These are phyloP conservation scores for Scheffersomyces segobiensis DNA, from an alignment of 1,139 yeast genomes.

Conservation along the genomic window DNA sequence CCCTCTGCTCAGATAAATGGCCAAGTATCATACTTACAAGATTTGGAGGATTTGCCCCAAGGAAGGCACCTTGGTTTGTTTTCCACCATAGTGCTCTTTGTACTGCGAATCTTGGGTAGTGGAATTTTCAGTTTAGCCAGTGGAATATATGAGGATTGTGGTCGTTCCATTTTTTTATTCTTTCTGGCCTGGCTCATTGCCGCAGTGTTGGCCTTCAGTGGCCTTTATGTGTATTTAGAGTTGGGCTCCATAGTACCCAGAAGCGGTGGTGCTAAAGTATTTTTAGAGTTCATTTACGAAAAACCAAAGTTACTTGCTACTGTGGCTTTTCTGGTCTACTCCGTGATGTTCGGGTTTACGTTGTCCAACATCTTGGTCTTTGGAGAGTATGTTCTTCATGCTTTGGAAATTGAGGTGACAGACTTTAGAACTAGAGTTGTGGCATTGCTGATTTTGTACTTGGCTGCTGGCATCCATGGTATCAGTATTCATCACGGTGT, in stretches of 20 bases:
- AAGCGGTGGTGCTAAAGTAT: constrained; percentile 74
- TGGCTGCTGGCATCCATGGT: constrained; percentile 52
- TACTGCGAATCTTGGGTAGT: constrained; percentile 73
- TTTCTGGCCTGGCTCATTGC: constrained; percentile 63
- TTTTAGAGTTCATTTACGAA: constrained; percentile 63
- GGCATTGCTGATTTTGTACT: constrained; percentile 46
- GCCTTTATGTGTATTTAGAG: constrained; percentile 65
- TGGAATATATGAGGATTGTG: constrained; percentile 64
- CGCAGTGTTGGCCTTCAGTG: constrained; percentile 62
- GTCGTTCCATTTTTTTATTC: constrained; percentile 62
- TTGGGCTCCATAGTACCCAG: constrained; percentile 69
- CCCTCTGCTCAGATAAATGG: constrained; percentile 13
- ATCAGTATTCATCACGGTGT: constrained; percentile 55
- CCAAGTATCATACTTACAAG: constrained; percentile 22
- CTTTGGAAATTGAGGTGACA: constrained; percentile 42
- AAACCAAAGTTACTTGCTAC: constrained; percentile 60
- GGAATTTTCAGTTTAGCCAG: constrained; percentile 77
- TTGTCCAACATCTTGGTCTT: constrained; percentile 67
- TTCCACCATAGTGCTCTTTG: constrained; percentile 62
- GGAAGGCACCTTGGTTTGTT: constrained; percentile 73
- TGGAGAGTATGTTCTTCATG: constrained; percentile 63
- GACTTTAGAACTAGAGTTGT: constrained; percentile 41
- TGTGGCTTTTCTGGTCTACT: constrained; percentile 57
- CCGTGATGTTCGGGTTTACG: constrained; percentile 63
- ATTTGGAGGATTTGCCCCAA: constrained; percentile 62